Conservation (phyloP, 2,329 filamentous ascomycete genomes). For the Whalleya microplaca region DNA sequence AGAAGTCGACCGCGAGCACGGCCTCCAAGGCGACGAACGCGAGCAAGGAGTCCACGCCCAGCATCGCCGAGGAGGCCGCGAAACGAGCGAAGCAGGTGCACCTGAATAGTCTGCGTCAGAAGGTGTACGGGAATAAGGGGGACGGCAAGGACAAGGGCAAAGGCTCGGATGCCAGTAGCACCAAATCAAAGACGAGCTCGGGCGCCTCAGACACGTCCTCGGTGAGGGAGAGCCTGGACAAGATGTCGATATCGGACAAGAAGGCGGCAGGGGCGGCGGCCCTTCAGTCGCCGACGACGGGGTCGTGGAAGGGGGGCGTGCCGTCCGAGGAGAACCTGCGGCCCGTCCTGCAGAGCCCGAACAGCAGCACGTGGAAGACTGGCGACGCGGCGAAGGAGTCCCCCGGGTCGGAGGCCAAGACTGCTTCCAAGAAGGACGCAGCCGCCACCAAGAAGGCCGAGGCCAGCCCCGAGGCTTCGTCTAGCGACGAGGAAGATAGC, state of each 20-base stretch:
- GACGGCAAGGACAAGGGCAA: slow-evolving; percentile 26
- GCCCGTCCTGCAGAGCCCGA: slow-evolving; percentile 48
- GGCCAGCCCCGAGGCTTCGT: slow-evolving; percentile 45
- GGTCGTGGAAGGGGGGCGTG: slow-evolving; percentile 44
- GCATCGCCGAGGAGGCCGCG: slow-evolving; percentile 67
- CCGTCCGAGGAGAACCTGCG: slow-evolving; percentile 29
- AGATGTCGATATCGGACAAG: slow-evolving; percentile 9
- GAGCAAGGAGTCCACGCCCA: slow-evolving; percentile 47
- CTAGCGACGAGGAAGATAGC: slow-evolving; percentile 39
- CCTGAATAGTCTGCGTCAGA: slow-evolving; percentile 56
- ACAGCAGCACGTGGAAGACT: slow-evolving; percentile 47
- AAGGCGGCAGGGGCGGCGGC: slow-evolving; percentile 30
- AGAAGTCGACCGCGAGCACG: slow-evolving; percentile 29
- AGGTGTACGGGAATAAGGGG: slow-evolving; percentile 54
- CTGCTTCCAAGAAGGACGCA: slow-evolving; percentile 43
- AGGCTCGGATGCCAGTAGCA: too few relatives aligned
- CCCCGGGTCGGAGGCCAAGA: slow-evolving; percentile 38
- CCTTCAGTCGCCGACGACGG: slow-evolving; percentile 51
- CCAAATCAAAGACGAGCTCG: neutral
- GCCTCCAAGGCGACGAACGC: slow-evolving; percentile 28
- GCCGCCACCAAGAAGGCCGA: slow-evolving; percentile 45
- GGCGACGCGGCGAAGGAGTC: slow-evolving; percentile 28
- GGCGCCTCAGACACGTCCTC: slow-evolving; percentile 5
- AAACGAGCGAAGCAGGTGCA: slow-evolving; percentile 65
- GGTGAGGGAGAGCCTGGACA: slow-evolving; percentile 26